Base-by-base conservation (phyloP, 306 rosid species). In the Oxytropis ochrocephala region DNA sequence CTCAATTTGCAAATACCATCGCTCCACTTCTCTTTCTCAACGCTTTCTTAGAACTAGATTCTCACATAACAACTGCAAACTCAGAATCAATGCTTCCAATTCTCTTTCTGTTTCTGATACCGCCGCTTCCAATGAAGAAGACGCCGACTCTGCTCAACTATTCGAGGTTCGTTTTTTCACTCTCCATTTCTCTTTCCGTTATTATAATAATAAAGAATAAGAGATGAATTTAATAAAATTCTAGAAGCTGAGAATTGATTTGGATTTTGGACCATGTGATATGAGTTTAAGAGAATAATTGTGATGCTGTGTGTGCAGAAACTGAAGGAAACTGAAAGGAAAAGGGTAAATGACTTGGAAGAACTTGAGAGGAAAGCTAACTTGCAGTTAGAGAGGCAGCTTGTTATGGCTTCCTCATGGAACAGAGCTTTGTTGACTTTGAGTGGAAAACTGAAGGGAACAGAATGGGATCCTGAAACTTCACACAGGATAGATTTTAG, bases 391-490 rank as follows among this genome's bases (percentile, higher is more conserved):
- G 99, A 94, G 82, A 94, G 99, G 81, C 97, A 94, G 82, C 96
- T 94, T 72, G 95, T 88, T 29, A 78, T 94, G 99, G 99, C 99
- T 77, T 91, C 99, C 32, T 42, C 70, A 11, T 88, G 92, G 96
- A 90, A 97, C 64, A 84, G 97, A 82, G 79, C 87, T 67, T 80
- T 94, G 78, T 72, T 94, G 87, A 76, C 85, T 33, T 32, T 81
- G 78, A 86, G 95, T 0, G 96, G 97, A 55, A 91, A 91, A 81
- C 76, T 94, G 47, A 91, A 78, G 83, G 99, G 97, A 69, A 85
- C 96, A 1, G 96, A 94, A 68, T 88, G 91, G 90, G 99, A 94
- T 85, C 99, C 97, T 35, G 96, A 87, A 75, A 85, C 81, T 73
- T 94, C 99, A 5, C 96, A 91, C 73, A 78, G 71, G 82, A 94